Conservation (phyloP, 2,329 filamentous ascomycete species). For the Neonectria neomacrospora region DNA sequence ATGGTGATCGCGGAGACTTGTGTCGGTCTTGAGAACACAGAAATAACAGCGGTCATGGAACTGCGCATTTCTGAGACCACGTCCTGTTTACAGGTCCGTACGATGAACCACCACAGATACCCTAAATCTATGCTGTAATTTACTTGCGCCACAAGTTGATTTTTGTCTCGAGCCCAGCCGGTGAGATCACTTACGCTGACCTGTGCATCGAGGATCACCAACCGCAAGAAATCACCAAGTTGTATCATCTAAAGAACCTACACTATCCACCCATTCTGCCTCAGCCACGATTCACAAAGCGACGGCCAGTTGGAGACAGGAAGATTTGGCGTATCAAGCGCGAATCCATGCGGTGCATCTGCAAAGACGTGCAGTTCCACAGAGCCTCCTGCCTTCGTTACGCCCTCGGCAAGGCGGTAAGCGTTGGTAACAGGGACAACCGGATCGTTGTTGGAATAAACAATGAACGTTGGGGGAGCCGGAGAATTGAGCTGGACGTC, state of each 20-base stretch:
- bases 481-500: conserved; percentile 33
- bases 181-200: no score
- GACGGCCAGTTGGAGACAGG: conserved; percentile 38
- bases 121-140: no score
- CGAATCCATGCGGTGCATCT: conserved; percentile 39
- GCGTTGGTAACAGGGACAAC: conserved; percentile 37
- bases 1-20: no score
- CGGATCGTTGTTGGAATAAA: conserved; percentile 41
- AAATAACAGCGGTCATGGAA: no score
- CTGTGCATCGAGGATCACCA: no score
- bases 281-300: conserved; percentile 38
- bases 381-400: conserved; percentile 26
- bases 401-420: conserved; percentile 32
- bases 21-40: no score
- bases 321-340: conserved; percentile 28
- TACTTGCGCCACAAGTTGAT: no score
- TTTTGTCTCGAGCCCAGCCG: no score
- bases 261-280: conserved; percentile 26
- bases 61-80: no score
- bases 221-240: no score
- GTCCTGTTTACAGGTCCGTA: no score
- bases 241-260: not conserved
- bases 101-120: no score
- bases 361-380: conserved; percentile 39
- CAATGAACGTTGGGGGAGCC: conserved; percentile 32